Percentiles rank a stretch among this genome's conserved stretches.
These are phyloP conservation scores for Fusarium lyarnte DNA, from an alignment of 2,329 filamentous ascomycete genomes.

Conservation along the genomic window DNA sequence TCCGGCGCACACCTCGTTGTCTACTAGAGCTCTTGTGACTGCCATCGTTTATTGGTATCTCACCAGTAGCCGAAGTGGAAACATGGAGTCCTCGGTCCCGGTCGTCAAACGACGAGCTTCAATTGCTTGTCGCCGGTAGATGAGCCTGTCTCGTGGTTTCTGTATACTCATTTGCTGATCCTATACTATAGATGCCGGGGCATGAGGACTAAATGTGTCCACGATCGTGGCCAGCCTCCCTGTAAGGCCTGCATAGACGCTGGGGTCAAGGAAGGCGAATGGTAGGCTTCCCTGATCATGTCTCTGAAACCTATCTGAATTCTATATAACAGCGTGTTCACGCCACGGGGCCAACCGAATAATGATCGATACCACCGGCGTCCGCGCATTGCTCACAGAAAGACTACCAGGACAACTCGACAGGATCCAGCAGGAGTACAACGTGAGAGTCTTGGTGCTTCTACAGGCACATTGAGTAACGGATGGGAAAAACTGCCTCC, in stretches of 20 bases:
- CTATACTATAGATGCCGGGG: conserved; percentile 59
- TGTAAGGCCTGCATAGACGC: conserved; percentile 63
- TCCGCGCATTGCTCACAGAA: conserved; percentile 55
- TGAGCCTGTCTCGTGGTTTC: background rate
- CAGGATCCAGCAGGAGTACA: conserved; percentile 51
- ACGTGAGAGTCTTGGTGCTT: conserved; percentile 47
- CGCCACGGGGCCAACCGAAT: conserved; percentile 62
- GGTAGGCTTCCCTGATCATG: conserved; percentile 50
- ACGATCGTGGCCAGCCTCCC: conserved; percentile 58
- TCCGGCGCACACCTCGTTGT: background rate
- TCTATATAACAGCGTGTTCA: conserved; percentile 56
- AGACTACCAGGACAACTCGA: conserved; percentile 57
- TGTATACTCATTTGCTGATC: background rate
- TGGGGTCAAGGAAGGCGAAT: conserved; percentile 59
- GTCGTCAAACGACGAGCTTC: conserved; percentile 60
- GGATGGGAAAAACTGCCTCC: conserved; percentile 63
- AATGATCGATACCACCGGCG: conserved; percentile 66
- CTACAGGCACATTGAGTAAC: conserved; percentile 42
- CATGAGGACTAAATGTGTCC: conserved; percentile 65
- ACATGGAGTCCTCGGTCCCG: conserved; percentile 20
- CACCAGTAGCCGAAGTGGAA: conserved; percentile 9
- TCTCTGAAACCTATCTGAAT: background rate
- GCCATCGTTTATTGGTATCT: background rate
- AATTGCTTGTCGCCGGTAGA: conserved; percentile 64
- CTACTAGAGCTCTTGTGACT: background rate